Evolutionary conservation across 2,329 filamentous ascomycete genomes (phyloP), one percentile per base, ranked within the genome.

Genomic region (Penicillium verrucosum): DNA sequence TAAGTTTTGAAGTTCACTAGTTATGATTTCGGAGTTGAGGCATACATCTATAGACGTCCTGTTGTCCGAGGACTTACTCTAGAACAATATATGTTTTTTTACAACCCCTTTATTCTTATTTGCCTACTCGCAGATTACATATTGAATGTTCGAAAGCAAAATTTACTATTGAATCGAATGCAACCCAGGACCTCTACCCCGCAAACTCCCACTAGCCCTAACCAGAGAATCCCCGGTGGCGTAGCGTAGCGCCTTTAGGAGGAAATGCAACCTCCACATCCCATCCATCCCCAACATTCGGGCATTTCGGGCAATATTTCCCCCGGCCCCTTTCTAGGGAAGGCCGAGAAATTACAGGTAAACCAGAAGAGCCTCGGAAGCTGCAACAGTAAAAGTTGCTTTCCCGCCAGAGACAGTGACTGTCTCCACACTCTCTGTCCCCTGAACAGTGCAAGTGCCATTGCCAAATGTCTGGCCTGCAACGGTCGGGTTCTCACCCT

Each of bases 311-410:
- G 23, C 4, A 16, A 42, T 3, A 14, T 10, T 8, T 25, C 23
- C 23, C 40, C 41, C 9, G 23, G 16, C 25, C n/a, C 25, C 25
- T 36, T 27, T 16, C 23, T 7, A 12, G 41, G 38, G 12, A 51
- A 16, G 21, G 8, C 29, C 18, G n/a, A 25, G 10, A n/a, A 14
- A 29, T 27, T 23, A 66, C 30, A 82, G 58, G 65, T 81, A 79
- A 25, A 82, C 72, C 46, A 82, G 55, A 54, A 82, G 63, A 5
- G 79, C 80, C 64, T 83, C 80, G 7, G 76, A 77, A 6, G 79
- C 80, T 21, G 66, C 68, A 23, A 82, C 54, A 1, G 68, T 71
- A 51, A 80, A 77, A 0, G 71, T 77, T 1, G 70, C 76, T 41
- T 70, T 36, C 51, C 72, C 69, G 75, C 42, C 61, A 32, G 46